Conservation (phyloP, 2,329 filamentous ascomycete species). For the Thermoascus crustaceus region DNA sequence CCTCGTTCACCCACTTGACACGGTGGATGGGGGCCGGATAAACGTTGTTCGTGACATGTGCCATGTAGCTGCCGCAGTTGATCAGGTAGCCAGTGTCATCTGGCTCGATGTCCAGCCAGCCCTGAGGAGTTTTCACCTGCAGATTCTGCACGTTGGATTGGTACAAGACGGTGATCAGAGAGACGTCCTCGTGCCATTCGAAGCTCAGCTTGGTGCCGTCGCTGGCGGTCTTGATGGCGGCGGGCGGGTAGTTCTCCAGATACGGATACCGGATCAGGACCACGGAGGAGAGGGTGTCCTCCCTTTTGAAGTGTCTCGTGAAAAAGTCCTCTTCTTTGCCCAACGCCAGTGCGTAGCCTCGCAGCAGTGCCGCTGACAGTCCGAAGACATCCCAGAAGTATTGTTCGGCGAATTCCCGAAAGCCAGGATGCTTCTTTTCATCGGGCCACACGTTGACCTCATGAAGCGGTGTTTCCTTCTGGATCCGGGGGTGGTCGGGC, state of each 20-base stretch:
- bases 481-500: not conserved
- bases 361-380: not conserved
- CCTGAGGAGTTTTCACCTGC: not conserved
- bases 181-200: slow-evolving; percentile 3
- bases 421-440: not conserved
- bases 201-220: slow-evolving; percentile 2
- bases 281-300: slow-evolving; percentile 1
- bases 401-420: not conserved
- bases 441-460: slow-evolving; percentile 1
- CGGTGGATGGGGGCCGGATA: slow-evolving; percentile 1
- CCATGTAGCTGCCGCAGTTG: slow-evolving; percentile 2
- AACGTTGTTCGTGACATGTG: slow-evolving; percentile 1
- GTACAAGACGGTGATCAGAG: slow-evolving; percentile 1
- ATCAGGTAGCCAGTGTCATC: not conserved
- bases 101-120: not conserved
- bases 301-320: slow-evolving; percentile 1
- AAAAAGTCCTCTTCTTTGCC: slow-evolving; percentile 2
- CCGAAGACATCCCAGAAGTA: not conserved
- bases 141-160: slow-evolving; percentile 1
- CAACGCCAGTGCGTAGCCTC: not conserved
- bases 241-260: not conserved
- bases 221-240: not conserved
- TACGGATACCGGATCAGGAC: slow-evolving; percentile 2
- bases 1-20: slow-evolving; percentile 2
- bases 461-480: not conserved